Conservation (phyloP, 225 moss, liverwort and hornwort genomes). For the Pseudisothecium myosuroides region DNA sequence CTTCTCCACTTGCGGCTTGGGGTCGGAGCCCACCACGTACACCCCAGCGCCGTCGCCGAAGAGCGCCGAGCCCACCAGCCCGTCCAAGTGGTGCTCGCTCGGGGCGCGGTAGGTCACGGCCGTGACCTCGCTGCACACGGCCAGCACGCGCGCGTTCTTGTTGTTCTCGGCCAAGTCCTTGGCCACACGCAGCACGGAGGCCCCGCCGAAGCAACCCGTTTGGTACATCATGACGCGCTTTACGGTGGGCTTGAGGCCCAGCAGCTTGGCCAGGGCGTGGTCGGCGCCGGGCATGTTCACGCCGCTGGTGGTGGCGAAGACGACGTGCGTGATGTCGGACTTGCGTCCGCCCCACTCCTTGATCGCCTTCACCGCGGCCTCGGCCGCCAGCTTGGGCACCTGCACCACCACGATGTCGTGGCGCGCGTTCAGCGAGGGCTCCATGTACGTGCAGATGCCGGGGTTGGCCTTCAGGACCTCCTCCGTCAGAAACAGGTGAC, state of each 20-base stretch:
- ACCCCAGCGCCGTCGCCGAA: not conserved
- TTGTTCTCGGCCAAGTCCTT: not conserved
- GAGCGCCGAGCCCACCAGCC: not conserved
- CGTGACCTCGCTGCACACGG: not conserved
- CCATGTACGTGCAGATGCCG: not conserved
- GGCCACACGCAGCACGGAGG: not conserved
- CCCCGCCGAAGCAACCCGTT: not conserved
- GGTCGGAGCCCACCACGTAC: not conserved
- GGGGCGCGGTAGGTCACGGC: not conserved
- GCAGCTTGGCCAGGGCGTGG: not conserved
- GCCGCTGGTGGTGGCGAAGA: not conserved
- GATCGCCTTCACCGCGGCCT: not conserved
- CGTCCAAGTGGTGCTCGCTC: not conserved
- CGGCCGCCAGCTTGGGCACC: not conserved
- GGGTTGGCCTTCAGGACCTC: not conserved
- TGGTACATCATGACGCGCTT: not conserved
- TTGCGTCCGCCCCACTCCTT: not conserved
- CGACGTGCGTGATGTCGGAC: not conserved
- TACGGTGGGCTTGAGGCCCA: not conserved
- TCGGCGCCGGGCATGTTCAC: not conserved
- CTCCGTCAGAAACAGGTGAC: not conserved
- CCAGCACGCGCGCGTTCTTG: not conserved
- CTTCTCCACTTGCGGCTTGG: too few species aligned
- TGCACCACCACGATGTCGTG: not conserved
- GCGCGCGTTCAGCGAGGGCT: not conserved